phyloP scores from a whole-genome alignment of 306 rosid species.

The Quercus rubra region DNA sequence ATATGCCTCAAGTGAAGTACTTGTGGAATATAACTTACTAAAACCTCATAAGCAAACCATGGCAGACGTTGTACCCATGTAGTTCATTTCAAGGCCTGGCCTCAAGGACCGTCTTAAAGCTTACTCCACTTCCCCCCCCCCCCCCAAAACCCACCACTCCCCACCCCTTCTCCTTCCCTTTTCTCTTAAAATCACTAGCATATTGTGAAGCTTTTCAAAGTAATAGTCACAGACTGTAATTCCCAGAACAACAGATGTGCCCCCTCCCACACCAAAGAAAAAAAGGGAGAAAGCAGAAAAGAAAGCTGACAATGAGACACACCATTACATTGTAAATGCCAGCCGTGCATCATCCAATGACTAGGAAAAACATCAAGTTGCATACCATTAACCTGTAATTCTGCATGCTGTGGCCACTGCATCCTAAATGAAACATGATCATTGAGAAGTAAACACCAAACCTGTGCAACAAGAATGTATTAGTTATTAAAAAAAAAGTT shows the following conservation, averaged over 20 bases:
- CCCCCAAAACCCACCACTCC: too few species aligned
- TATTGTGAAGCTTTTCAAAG: neutral
- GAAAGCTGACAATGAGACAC: neutral
- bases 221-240: neutral
- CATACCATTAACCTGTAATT: neutral
- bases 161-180: too few species aligned
- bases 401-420: conserved; percentile 4
- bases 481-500: neutral
- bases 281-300: neutral
- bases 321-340: neutral
- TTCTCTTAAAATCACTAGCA: too few species aligned
- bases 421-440: conserved; percentile 5
- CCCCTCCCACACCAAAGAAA: neutral
- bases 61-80: neutral
- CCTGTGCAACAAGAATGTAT: neutral
- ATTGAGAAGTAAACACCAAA: conserved; percentile 2
- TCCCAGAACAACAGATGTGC: neutral
- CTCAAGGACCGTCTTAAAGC: too few species aligned
- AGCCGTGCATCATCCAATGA: neutral
- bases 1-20: neutral
- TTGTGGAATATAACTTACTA: neutral
- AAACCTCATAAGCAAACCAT: neutral
- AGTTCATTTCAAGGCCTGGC: too few species aligned
- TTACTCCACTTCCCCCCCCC: too few species aligned
- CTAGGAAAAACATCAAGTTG: neutral